Evolutionary conservation across 73 alveolate genomes (phyloP).

Genomic region (Blepharisma stoltei): DNA sequence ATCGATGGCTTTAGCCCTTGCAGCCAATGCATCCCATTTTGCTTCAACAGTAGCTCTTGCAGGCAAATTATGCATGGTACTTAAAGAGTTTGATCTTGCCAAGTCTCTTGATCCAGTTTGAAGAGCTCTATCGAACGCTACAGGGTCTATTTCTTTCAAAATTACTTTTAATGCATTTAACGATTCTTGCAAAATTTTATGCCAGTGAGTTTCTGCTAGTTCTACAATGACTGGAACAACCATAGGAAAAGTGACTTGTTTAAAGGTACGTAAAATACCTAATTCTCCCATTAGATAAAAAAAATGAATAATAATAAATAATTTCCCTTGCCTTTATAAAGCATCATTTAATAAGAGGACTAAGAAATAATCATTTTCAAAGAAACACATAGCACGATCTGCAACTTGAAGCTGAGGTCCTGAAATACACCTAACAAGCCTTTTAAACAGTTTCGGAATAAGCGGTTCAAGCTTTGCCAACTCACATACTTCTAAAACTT

Average conservation of each 20-base stretch:
- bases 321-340: too few relatives aligned
- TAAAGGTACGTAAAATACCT: constrained; percentile 68
- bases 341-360: too few relatives aligned
- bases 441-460: constrained; percentile 75
- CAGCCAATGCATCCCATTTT: constrained; percentile 26
- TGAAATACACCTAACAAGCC: constrained; percentile 79
- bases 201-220: constrained; percentile 89
- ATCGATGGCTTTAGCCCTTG: not conserved
- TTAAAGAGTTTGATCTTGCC: constrained; percentile 5
- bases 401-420: constrained; percentile 90
- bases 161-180: constrained; percentile 74
- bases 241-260: constrained; percentile 78
- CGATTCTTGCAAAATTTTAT: constrained; percentile 74
- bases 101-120: constrained; percentile 34
- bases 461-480: constrained; percentile 72
- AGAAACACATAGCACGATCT: constrained; percentile 91
- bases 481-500: constrained; percentile 89
- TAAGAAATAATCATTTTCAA: constrained; percentile 82
- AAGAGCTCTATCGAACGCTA: constrained; percentile 79
- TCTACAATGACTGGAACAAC: constrained; percentile 77
- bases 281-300: too few relatives aligned
- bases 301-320: too few relatives aligned
- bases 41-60: not conserved
- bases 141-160: constrained; percentile 77
- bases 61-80: constrained; percentile 21